Base-by-base conservation (phyloP, 2,329 filamentous ascomycete species). In the Colletotrichum sansevieriae region DNA sequence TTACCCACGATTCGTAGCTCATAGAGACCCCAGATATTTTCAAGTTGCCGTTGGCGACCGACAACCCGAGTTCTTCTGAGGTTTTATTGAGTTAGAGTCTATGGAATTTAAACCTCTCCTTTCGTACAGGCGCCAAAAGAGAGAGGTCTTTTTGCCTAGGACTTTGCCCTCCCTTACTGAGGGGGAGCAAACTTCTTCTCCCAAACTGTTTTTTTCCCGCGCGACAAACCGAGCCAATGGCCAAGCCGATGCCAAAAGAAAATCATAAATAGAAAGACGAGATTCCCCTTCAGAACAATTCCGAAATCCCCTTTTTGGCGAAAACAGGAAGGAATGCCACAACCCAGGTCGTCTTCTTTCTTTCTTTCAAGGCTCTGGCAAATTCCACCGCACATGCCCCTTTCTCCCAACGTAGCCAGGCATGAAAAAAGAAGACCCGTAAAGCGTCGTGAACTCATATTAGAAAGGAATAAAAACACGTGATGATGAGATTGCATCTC, bases 391-490 rank as follows among this genome's bases (percentile, higher is more conserved):
- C 46, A 52, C 63, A 39, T 62, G 52, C 62, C 43, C 49, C 35
- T 20, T 52, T 35, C 22, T n/a, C 41, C 46, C 39, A 46, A 51
- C 43, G 20, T 46, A 70, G 63, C 63, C 66, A 67, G 63, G 56
- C 63, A 63, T 57, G 37, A 47, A 15, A 60, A 47, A 70, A 58
- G 49, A 67, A 12, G 63, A 57, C 63, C 66, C 66, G 44, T 67
- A 47, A 67, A 70, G 56, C 57, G 63, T 70, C 66, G 66, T 68
- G 65, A 65, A 70, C 63, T 67, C 63, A 44, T 70, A 70, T 70
- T 70, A 67, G 66, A 70, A 70, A 66, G 25, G 58, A 41, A 67
- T 54, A 62, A 67, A 69, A 61, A 70, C 63, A 62, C 56, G 44
- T 61, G 41, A 49, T 62, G 35, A 62, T 62, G 43, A 62, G 63